Conservation (phyloP, 805 yeast genomes). For the Zygoascus bituminiphila region DNA sequence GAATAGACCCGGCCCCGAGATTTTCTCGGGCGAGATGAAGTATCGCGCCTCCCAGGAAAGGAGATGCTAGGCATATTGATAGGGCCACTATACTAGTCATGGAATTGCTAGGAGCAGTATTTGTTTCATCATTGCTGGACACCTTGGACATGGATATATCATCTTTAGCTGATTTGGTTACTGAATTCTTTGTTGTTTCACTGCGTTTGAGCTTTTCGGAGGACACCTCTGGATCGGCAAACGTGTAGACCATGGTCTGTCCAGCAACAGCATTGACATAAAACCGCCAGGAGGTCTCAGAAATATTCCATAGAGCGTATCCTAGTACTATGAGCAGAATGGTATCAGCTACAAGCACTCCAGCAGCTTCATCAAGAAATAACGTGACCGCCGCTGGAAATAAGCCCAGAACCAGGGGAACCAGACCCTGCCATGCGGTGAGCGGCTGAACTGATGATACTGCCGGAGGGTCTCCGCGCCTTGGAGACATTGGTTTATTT, state of each 20-base stretch:
- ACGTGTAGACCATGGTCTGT: not conserved
- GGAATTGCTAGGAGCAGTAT: not conserved
- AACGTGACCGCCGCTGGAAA: constrained; percentile 17
- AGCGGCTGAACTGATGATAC: not conserved
- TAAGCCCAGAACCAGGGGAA: constrained; percentile 18
- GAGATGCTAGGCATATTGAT: constrained; percentile 13
- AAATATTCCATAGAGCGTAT: constrained; percentile 18
- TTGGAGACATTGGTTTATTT: not conserved
- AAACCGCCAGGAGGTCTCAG: constrained; percentile 20
- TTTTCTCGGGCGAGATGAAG: constrained; percentile 12
- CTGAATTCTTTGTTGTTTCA: too few species aligned
- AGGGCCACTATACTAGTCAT: constrained; percentile 3
- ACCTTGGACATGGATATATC: too few species aligned
- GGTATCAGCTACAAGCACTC: constrained; percentile 16
- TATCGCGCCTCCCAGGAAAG: constrained; percentile 17
- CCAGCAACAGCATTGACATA: constrained; percentile 7
- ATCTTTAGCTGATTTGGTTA: too few species aligned
- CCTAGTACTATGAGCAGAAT: constrained; percentile 17
- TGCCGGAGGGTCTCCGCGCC: not conserved
- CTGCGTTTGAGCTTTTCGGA: too few species aligned
- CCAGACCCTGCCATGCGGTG: not conserved
- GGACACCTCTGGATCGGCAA: too few species aligned
- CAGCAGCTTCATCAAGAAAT: constrained; percentile 15
- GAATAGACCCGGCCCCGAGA: constrained; percentile 16
- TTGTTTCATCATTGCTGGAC: not conserved